Conservation (phyloP, 345 rosid species). For the Camelina sativa region DNA sequence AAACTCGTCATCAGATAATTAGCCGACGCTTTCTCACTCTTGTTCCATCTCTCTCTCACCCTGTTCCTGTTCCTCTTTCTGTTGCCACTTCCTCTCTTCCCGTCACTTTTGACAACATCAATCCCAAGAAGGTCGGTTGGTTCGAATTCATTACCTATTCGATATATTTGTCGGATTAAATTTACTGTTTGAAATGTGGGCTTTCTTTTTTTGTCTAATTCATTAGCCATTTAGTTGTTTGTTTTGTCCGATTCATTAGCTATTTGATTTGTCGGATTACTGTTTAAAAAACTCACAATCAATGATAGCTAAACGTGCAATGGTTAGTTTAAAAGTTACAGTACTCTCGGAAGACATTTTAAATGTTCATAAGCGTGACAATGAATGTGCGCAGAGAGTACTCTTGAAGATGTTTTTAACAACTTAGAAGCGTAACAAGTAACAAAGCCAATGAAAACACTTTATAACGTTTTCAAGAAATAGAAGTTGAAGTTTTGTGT, state of each 20-base stretch:
- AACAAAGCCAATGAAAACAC: constrained; percentile 53
- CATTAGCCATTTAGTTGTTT: not conserved
- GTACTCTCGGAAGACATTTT: too few species aligned
- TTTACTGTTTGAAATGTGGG: not conserved
- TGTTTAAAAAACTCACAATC: too few species aligned
- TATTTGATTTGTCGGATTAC: too few species aligned
- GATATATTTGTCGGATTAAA: not conserved
- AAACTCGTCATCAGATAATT: not conserved
- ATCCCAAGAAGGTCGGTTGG: not conserved
- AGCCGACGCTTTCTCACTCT: not conserved
- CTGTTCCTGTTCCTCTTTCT: not conserved
- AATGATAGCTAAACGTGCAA: too few species aligned
- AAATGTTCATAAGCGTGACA: too few species aligned
- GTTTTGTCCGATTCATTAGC: not conserved
- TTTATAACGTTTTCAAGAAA: not conserved
- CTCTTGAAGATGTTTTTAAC: constrained; percentile 75
- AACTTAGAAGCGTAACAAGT: constrained; percentile 78
- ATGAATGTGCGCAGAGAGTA: too few species aligned
- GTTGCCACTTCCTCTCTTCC: not conserved
- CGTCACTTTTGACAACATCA: not conserved
- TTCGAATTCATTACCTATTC: not conserved
- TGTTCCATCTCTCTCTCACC: not conserved
- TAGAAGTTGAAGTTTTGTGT: not conserved
- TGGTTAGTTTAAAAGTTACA: too few species aligned
- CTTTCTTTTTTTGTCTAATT: not conserved